phyloP scores from a whole-genome alignment of 306 rosid genomes.

The Cucurbita pepo region DNA sequence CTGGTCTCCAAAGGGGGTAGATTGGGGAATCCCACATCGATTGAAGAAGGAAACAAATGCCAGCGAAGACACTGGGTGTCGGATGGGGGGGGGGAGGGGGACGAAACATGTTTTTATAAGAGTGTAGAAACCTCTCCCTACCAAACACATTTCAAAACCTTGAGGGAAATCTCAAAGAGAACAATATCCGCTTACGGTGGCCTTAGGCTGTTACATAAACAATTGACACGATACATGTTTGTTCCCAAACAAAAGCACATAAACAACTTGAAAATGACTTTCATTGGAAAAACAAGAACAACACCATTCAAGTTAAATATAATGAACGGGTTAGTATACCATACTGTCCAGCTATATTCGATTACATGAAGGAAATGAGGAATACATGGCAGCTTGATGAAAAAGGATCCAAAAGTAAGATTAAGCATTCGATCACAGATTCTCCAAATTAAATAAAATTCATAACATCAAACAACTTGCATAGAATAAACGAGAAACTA shows the following conservation, averaged over 20 bases:
- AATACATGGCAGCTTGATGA: neutral
- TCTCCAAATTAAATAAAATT: neutral
- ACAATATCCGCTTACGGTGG: no score
- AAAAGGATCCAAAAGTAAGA: neutral
- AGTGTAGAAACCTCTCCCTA: no score
- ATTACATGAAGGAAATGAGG: neutral
- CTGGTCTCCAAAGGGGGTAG: no score
- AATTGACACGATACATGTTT: slow-evolving; percentile 6
- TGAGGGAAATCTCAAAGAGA: no score
- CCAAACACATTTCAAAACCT: no score
- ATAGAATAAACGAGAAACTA: neutral
- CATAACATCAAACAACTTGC: neutral
- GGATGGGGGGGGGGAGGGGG: no score
- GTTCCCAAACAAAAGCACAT: neutral
- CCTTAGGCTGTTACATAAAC: neutral
- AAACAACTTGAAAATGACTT: neutral
- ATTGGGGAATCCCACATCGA: no score
- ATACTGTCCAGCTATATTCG: neutral
- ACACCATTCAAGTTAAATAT: neutral
- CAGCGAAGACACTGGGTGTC: no score
- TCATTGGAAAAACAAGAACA: neutral
- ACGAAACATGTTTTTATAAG: no score
- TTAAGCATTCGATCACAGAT: neutral
- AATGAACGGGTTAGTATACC: neutral
- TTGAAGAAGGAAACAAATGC: no score